Evolutionary conservation across 1,284 basidiomycete genomes (phyloP).

Genomic region (Leccinum olivaceoglutinosum): DNA sequence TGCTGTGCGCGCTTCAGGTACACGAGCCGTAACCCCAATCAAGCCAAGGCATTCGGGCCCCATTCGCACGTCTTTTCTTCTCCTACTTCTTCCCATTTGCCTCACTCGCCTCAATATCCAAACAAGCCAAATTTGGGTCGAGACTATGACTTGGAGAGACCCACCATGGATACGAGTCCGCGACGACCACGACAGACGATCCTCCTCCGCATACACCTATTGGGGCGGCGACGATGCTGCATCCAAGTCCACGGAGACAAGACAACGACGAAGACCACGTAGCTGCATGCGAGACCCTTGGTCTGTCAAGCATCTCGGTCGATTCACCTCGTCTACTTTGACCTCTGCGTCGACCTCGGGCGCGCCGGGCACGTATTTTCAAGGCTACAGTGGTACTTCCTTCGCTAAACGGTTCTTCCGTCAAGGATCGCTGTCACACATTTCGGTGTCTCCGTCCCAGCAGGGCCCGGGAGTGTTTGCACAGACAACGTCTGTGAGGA

Average conservation of each 20-base stretch:
- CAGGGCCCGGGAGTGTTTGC: no score
- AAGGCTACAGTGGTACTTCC: slow-evolving; percentile 18
- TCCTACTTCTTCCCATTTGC: slow-evolving; percentile 1
- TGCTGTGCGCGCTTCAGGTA: slow-evolving; percentile 11
- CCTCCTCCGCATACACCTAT: slow-evolving; percentile 27
- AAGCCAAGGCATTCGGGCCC: slow-evolving; percentile 3
- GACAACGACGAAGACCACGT: slow-evolving; percentile 14
- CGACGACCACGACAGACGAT: slow-evolving; percentile 28
- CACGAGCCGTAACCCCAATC: slow-evolving; percentile 10
- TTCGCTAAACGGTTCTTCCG: slow-evolving; percentile 22
- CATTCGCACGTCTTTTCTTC: slow-evolving; percentile 3
- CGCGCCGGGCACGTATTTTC: slow-evolving; percentile 6
- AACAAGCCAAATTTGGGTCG: slow-evolving; percentile 2
- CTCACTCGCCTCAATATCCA: slow-evolving; percentile 1
- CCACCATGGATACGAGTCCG: slow-evolving; percentile 25
- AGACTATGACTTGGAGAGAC: slow-evolving; percentile 11
- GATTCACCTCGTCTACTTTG: slow-evolving; percentile 6
- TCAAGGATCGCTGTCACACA: slow-evolving; percentile 6
- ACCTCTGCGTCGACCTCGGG: not conserved
- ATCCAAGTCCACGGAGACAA: slow-evolving; percentile 8
- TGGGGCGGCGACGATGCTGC: slow-evolving; percentile 8
- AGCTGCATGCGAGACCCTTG: slow-evolving; percentile 1
- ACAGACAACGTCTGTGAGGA: no score
- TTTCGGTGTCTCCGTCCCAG: no score
- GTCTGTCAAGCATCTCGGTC: slow-evolving; percentile 12